Evolutionary conservation across 2,329 filamentous ascomycete species (phyloP).

Genomic region (Thyridium curvatum): DNA sequence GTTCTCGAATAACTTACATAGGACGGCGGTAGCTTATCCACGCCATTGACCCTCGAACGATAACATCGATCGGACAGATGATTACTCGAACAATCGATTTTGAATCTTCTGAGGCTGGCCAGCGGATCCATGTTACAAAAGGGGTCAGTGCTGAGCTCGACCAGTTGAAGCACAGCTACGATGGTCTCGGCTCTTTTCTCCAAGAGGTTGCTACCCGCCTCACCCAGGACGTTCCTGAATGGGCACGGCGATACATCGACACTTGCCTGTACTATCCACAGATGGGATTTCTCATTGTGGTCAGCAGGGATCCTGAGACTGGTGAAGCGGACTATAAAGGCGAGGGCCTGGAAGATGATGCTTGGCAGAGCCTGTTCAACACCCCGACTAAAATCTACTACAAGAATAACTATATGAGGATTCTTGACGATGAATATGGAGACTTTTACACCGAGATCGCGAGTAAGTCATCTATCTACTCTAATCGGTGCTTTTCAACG

Average conservation of each 20-base stretch:
- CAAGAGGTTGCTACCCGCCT: conserved; percentile 61
- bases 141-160: conserved; percentile 74
- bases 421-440: conserved; percentile 75
- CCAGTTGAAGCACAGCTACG: conserved; percentile 67
- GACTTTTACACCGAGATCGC: conserved; percentile 84
- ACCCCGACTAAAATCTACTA: conserved; percentile 71
- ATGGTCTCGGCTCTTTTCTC: conserved; percentile 70
- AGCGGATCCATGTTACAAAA: conserved; percentile 64
- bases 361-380: conserved; percentile 73
- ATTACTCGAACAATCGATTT: conserved; percentile 78
- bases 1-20: too few relatives aligned
- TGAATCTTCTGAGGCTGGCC: conserved; percentile 63
- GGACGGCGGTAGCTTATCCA: conserved; percentile 44
- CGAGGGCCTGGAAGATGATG: conserved; percentile 41
- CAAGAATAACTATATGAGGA: conserved; percentile 75
- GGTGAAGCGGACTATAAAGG: conserved; percentile 60
- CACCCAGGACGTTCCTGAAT: conserved; percentile 53
- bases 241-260: conserved; percentile 44
- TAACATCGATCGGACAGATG: conserved; percentile 62
- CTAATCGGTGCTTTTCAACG: too few relatives aligned
- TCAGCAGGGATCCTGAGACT: conserved; percentile 54
- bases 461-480: too few relatives aligned
- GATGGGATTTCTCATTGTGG: conserved; percentile 79
- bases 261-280: conserved; percentile 91
- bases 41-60: conserved; percentile 48